These are phyloP conservation scores for Cercospora janseana DNA, from an alignment of 2,329 filamentous ascomycete species.

Conservation along the genomic window DNA sequence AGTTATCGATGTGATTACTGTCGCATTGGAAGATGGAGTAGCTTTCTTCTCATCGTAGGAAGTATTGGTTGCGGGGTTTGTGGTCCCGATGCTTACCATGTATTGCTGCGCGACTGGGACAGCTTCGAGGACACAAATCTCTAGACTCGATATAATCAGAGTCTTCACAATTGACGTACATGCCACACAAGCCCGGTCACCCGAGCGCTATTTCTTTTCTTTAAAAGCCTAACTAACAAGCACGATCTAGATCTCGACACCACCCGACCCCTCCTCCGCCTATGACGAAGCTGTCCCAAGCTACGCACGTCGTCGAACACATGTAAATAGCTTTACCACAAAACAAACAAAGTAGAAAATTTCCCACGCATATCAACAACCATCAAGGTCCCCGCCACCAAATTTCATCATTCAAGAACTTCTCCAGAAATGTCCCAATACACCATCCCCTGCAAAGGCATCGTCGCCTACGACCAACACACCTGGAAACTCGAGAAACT, in stretches of 20 bases:
- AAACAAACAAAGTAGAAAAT: neutral
- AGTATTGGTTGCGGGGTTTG: neutral
- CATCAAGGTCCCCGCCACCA: slow-evolving; percentile 9
- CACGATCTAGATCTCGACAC: slow-evolving; percentile 2
- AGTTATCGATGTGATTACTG: slow-evolving; percentile 15
- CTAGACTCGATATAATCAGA: neutral
- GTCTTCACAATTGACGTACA: neutral
- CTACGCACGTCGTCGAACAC: neutral
- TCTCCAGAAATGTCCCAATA: slow-evolving; percentile 15
- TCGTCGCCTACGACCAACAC: slow-evolving; percentile 31
- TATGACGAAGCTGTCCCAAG: slow-evolving; percentile 13
- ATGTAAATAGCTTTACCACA: neutral
- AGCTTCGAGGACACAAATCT: no score
- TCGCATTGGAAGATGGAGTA: slow-evolving; percentile 9
- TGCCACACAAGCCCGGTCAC: neutral
- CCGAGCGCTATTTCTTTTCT: slow-evolving; percentile 8
- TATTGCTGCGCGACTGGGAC: neutral
- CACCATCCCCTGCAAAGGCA: slow-evolving; percentile 31
- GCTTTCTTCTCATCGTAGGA: slow-evolving; percentile 2
- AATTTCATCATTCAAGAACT: neutral
- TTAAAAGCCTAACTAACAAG: neutral
- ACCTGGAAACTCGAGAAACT: slow-evolving; percentile 27
- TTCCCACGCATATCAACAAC: neutral
- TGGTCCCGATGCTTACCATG: neutral
- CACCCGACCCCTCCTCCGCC: slow-evolving; percentile 6